Base-by-base conservation (phyloP, 306 rosid genomes). In the Acacia acuminata region DNA sequence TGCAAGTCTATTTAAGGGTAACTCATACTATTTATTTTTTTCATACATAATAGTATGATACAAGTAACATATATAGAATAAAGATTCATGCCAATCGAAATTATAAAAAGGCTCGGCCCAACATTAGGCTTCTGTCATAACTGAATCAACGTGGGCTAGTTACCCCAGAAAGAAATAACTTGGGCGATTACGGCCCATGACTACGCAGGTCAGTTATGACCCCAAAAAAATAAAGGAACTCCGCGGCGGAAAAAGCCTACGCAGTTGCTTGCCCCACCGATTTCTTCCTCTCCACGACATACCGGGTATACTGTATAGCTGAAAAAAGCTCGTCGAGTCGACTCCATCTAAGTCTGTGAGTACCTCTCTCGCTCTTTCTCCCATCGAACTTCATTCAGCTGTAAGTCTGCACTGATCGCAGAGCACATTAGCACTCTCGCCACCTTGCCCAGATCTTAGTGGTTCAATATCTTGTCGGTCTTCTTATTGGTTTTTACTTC, bases 201-300 rank as follows among this genome's bases (percentile, higher is more conserved):
- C 8, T 15, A 14, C 5, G 2, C 12, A 34, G 69, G 20, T 30
- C 8, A 25, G 36, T 10, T 24, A 11, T 12, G 67, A 4, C 36
- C 27, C n/a, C 2, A 10, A 60, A 60, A 14, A 15, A 32, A 65
- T 1, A 0, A 7, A 15, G 4, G 19, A 2, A 19, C 53, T 44
- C 47, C 1, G 12, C 48, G 24, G 48, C 10, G 25, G 15, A 36
- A 7, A 17, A 36, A 7, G 55, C 32, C 5, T 43, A 1, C 30
- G 12, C 70, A 7, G 11, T 5, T 5, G 8, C 13, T 27, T 30
- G 30, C 40, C 10, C 30, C 55, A 13, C 14, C 3, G 63, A 5
- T 61, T 77, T 25, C 80, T 77, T 77, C 55, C 80, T 63, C 19
- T 27, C 80, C 72, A 77, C 42, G 80, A 61, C 43, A 25, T 17